Base-by-base conservation (phyloP, 1,284 basidiomycete species). In the Heterobasidion parviporum region DNA sequence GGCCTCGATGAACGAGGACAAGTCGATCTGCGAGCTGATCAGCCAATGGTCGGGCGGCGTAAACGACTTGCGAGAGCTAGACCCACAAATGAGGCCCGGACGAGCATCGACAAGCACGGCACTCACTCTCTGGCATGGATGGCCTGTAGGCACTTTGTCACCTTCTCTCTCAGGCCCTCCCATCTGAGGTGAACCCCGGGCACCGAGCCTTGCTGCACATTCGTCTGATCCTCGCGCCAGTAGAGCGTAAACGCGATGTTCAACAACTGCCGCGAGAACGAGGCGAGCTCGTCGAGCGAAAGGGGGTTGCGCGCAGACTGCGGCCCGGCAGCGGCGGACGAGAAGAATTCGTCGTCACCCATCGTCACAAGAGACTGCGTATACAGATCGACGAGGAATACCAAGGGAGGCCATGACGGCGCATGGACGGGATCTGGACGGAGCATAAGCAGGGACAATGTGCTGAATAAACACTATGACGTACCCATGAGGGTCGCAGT, bases 341-440 rank as follows among this genome's bases (percentile, higher is more conserved):
- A 80, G 67, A 95, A 95, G 72, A 99, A 98, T 69, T 99, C 96
- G 68, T 98, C 96, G 63, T 99, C 97, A 2, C 92, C 92, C 75
- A 99, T 90, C 0, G 94, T 93, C 44, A 94, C 76, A 16, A 99
- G 80, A 10, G 87, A 83, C 60, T 96, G 89, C 2, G 84, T 82
- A 68, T 98, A 96, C 16, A 98, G 71, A 56, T 95, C 89, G 7
- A 83, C 80, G 3, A 98, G 79, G 52, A 98, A 79, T 2, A 98
- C 72, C 1, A 99, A 72, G 1, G 89, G 76, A 0, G 86, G 79
- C 79, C 85, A 87, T 44, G 74, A 70, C 0, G 67, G 47, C 2
- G 71, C 74, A 55, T 79, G 70, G 1, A 69, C 67, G 0, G 76
- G 70, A 59, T 83, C 83, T 79, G 61, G 43, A 16, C 41, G 48